A percentile compares a stretch with the other conserved stretches of the same genome.
These are phyloP conservation scores for Pterula multifida DNA, from an alignment of 1,284 basidiomycete genomes.

Conservation along the genomic window DNA sequence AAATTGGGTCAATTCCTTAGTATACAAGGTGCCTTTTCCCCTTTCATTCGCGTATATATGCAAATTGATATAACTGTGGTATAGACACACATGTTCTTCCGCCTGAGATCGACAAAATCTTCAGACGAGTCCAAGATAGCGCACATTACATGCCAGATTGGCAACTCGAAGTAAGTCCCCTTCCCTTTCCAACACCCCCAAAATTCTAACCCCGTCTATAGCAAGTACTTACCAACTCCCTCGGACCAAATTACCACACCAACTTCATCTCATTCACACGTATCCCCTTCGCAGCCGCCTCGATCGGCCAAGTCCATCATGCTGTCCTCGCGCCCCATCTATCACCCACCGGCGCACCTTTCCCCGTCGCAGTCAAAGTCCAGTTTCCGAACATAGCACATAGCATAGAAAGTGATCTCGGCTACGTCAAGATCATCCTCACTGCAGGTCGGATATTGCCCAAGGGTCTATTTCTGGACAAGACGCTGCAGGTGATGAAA, in stretches of 20 bases:
- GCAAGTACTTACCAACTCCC: slow-evolving; percentile 67
- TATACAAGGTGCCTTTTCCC: slow-evolving; percentile 67
- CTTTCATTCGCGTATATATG: not conserved
- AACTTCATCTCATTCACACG: slow-evolving; percentile 73
- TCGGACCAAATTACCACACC: slow-evolving; percentile 69
- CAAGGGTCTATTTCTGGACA: slow-evolving; percentile 81
- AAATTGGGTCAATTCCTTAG: slow-evolving; percentile 97
- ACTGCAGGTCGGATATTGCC: slow-evolving; percentile 76
- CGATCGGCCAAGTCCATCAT: slow-evolving; percentile 92
- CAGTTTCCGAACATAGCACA: slow-evolving; percentile 90
- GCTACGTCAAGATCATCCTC: slow-evolving; percentile 78
- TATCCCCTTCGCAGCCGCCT: slow-evolving; percentile 90
- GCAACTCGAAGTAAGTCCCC: slow-evolving; percentile 78
- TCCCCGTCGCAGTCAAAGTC: slow-evolving; percentile 82
- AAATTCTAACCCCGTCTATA: slow-evolving; percentile 17
- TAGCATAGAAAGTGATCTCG: slow-evolving; percentile 81
- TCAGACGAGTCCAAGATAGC: slow-evolving; percentile 86
- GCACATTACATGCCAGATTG: slow-evolving; percentile 99
- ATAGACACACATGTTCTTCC: slow-evolving; percentile 82
- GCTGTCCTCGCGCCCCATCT: slow-evolving; percentile 46
- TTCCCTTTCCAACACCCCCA: slow-evolving; percentile 1
- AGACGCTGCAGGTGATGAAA: slow-evolving; percentile 84
- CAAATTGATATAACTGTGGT: not conserved
- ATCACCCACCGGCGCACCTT: slow-evolving; percentile 35
- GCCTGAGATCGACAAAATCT: slow-evolving; percentile 80